A percentile compares a stretch with the other conserved stretches of the same genome.
These are phyloP conservation scores for Microstegium vimineum DNA, from an alignment of 176 grass and related monocot species.

Conservation along the genomic window DNA sequence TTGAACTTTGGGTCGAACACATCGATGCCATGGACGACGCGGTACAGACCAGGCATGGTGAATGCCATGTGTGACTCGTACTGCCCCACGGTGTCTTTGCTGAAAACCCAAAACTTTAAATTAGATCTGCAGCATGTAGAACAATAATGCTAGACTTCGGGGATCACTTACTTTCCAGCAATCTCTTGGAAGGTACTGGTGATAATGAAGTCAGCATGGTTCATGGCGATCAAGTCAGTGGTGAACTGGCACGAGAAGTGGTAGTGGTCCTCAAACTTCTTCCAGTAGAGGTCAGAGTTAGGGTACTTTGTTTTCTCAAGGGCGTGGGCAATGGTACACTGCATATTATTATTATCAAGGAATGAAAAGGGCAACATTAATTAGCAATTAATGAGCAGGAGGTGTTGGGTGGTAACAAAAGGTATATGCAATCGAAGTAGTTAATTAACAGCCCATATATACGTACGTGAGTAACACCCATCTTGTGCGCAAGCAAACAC, in stretches of 20 bases:
- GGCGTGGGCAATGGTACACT: slow-evolving; percentile 98
- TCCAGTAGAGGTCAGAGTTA: slow-evolving; percentile 99
- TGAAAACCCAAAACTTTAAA: slow-evolving; percentile 49
- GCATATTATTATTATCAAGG: background rate
- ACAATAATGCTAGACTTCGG: too few species aligned
- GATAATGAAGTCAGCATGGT: slow-evolving; percentile 99
- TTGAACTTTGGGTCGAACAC: slow-evolving; percentile 99
- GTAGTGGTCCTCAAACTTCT: slow-evolving; percentile 98
- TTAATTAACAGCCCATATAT: slow-evolving; percentile 4
- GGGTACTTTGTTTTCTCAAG: slow-evolving; percentile 99
- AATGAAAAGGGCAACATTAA: slow-evolving; percentile 27
- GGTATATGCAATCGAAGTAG: background rate
- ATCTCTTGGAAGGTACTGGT: slow-evolving; percentile 99
- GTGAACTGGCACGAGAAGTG: slow-evolving; percentile 99
- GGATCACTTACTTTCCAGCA: slow-evolving; percentile 97
- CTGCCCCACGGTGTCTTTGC: slow-evolving; percentile 97
- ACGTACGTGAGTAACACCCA: slow-evolving; percentile 96
- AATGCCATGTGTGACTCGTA: slow-evolving; percentile 97
- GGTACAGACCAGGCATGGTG: slow-evolving; percentile 90
- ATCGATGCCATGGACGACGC: slow-evolving; percentile 95
- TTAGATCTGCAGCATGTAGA: too few species aligned
- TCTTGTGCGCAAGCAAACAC: slow-evolving; percentile 86
- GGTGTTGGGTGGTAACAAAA: background rate
- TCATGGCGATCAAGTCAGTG: slow-evolving; percentile 95
- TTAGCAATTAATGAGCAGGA: background rate